A percentile compares a stretch with the other conserved stretches of the same genome.
phyloP scores from a whole-genome alignment of 2,329 filamentous ascomycete genomes.

The Epichloe coenophiala region DNA sequence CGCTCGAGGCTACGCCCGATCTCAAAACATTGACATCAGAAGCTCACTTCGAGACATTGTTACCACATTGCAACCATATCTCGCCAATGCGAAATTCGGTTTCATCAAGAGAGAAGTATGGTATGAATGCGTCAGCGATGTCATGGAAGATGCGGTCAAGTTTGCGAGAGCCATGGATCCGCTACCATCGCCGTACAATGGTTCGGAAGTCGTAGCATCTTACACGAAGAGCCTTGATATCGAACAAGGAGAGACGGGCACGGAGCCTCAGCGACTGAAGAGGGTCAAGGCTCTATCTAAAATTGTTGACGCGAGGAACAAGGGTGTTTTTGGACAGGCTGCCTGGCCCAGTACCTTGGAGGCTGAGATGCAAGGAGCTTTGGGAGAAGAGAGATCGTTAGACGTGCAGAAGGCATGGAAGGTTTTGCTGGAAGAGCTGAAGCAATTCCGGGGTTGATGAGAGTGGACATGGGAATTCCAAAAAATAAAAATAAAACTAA shows the following conservation, averaged over 20 bases:
- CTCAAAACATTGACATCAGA: slow-evolving; percentile 20
- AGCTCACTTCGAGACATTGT: slow-evolving; percentile 27
- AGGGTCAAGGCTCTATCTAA: slow-evolving; percentile 32
- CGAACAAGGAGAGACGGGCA: slow-evolving; percentile 30
- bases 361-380: slow-evolving; percentile 20
- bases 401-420: slow-evolving; percentile 32
- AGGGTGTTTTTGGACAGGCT: slow-evolving; percentile 27
- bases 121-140: slow-evolving; percentile 34
- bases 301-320: slow-evolving; percentile 27
- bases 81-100: slow-evolving; percentile 24
- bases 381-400: slow-evolving; percentile 27
- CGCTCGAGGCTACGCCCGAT: slow-evolving; percentile 34
- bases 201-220: slow-evolving; percentile 13
- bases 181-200: slow-evolving; percentile 8
- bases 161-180: slow-evolving; percentile 9
- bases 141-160: slow-evolving; percentile 29
- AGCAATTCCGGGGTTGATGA: background rate
- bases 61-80: slow-evolving; percentile 25
- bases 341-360: slow-evolving; percentile 17
- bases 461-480: background rate
- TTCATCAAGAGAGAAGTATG: slow-evolving; percentile 35
- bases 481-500: background rate
- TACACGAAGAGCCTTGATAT: slow-evolving; percentile 36
- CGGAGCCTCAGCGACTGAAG: slow-evolving; percentile 36
- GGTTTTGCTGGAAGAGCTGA: slow-evolving; percentile 19